Percentiles rank a stretch among this genome's conserved stretches.
Evolutionary conservation across 768 basidiomycete species (phyloP).

Genomic region (Pisolithus orientalis): DNA sequence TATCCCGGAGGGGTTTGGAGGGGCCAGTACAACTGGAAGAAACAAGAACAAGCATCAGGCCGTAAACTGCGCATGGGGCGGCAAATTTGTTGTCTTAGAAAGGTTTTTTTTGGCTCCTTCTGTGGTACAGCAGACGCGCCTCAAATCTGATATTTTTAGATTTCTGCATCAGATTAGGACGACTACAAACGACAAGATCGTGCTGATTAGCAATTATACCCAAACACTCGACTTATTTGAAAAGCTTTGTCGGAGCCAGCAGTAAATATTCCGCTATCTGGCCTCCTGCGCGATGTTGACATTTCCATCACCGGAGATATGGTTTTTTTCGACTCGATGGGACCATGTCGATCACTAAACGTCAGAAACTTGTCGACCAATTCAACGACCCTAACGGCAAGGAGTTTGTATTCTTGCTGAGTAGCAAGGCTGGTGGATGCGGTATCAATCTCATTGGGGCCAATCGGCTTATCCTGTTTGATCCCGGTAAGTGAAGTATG

Average conservation of each 20-base stretch:
- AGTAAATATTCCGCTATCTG: conserved; percentile 37
- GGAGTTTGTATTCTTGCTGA: conserved; percentile 91
- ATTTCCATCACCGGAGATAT: conserved; percentile 50
- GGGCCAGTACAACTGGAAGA: conserved; percentile 38
- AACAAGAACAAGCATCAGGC: conserved; percentile 33
- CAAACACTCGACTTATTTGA: conserved; percentile 93
- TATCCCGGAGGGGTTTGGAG: conserved; percentile 77
- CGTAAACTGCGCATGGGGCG: conserved; percentile 79
- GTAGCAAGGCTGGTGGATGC: conserved; percentile 93
- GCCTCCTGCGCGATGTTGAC: not conserved
- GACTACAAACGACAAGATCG: conserved; percentile 89
- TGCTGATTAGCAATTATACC: conserved; percentile 94
- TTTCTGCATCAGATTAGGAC: conserved; percentile 80
- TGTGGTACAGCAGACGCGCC: not conserved
- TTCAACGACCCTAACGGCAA: conserved; percentile 92
- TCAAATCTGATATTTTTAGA: conserved; percentile 32
- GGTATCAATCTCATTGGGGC: conserved; percentile 97
- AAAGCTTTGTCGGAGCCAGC: conserved; percentile 78
- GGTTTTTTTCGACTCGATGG: conserved; percentile 90
- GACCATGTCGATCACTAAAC: conserved; percentile 86
- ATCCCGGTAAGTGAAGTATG: conserved; percentile 58
- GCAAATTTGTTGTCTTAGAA: conserved; percentile 91
- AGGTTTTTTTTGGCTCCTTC: conserved; percentile 41
- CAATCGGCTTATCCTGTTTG: conserved; percentile 91
- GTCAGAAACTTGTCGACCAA: conserved; percentile 93